Conservation (phyloP, 345 rosid genomes). For the Bruguiera sexangula region DNA sequence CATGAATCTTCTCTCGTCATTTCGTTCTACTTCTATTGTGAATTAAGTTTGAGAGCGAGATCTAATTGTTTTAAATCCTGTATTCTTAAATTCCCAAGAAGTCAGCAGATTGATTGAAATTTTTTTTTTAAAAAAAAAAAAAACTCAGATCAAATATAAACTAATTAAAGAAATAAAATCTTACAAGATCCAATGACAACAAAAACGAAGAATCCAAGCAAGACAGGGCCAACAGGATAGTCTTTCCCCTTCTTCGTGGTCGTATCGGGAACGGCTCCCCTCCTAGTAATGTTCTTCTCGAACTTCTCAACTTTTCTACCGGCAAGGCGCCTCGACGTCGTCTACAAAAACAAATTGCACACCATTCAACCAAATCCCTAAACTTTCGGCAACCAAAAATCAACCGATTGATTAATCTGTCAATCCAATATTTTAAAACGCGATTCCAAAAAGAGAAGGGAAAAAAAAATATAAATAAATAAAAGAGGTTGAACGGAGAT, state of each 20-base stretch:
- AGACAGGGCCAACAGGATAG: slow-evolving; percentile 90
- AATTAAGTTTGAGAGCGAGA: too few relatives aligned
- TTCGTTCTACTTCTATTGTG: too few relatives aligned
- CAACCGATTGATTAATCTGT: not conserved
- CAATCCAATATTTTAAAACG: not conserved
- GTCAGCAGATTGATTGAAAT: not conserved
- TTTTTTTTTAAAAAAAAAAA: not conserved
- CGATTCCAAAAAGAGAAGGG: not conserved
- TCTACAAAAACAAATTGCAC: slow-evolving; percentile 36
- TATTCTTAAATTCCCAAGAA: too few relatives aligned
- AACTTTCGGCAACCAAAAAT: not conserved
- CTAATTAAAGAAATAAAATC: slow-evolving; percentile 10
- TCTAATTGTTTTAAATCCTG: too few relatives aligned
- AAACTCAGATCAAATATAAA: not conserved
- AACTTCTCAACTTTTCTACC: slow-evolving; percentile 75
- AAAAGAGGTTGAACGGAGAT: not conserved
- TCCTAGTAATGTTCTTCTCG: slow-evolving; percentile 76
- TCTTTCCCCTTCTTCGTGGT: slow-evolving; percentile 77
- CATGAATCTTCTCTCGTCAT: too few relatives aligned
- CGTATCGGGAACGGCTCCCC: slow-evolving; percentile 91
- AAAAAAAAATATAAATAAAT: not conserved
- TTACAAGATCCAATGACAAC: slow-evolving; percentile 96
- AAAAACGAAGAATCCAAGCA: slow-evolving; percentile 89
- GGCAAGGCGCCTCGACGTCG: slow-evolving; percentile 89
- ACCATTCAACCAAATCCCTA: not conserved